Evolutionary conservation across 345 rosid genomes (phyloP), one percentile per base, ranked within the genome.

Genomic region (Populus nigra): DNA sequence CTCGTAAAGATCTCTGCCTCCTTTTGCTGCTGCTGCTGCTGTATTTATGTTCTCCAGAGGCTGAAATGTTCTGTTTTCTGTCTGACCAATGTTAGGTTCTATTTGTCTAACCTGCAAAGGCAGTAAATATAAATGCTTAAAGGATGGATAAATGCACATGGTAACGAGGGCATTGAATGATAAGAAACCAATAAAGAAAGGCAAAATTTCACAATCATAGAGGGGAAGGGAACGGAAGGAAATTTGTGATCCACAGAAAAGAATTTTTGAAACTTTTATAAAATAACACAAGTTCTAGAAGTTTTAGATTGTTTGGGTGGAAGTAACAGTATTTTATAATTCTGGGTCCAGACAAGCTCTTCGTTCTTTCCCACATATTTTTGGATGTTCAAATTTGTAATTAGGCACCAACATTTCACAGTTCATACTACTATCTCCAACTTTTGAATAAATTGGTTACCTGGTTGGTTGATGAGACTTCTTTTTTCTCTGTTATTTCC

Each of bases 401-500:
- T 43, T 38, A 59, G 63, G 49, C 71, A 38, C 45, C 22, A 22
- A 2, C 10, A 33, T 10, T 68, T 68, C 47, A 8, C 41, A 31
- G 6, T 10, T 59, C 65, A n/a, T 59, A 10, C 23, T 59, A 23
- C 16, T 23, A 10, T 59, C 2, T 20, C 65, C 29, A 59, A 10
- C 5, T 8, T 7, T 23, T 67, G 67, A 43, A 17, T 77, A 57
- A 0, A 43, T 43, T 43, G 12, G 47, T 13, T 43, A 82, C 83
- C 80, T 5, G 23, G 15, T 77, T 31, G 35, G 62, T 62, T 23
- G 79, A 47, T 23, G 65, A 7, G 41, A 57, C 59, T 73, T 70
- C 84, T 25, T 43, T 65, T 27, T 65, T 55, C 81, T 83, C 82
- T 8, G 71, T 65, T 33, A 47, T 53, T 80, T 55, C 78, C 22